These are phyloP conservation scores for Penicillium taxi DNA, from an alignment of 495 filamentous ascomycete genomes.

Conservation along the genomic window DNA sequence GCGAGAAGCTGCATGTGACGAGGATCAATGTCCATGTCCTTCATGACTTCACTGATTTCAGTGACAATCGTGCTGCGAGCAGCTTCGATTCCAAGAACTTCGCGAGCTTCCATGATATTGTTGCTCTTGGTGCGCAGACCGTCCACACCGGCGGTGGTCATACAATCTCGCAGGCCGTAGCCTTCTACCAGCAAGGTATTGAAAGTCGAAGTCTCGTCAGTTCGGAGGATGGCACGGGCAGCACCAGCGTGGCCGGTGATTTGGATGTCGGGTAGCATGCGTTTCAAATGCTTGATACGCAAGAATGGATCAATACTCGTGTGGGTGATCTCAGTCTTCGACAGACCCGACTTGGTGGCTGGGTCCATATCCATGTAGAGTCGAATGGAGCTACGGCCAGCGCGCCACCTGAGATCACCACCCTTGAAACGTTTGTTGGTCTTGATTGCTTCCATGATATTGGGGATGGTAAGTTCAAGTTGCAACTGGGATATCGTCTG, in stretches of 20 bases:
- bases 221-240: slow-evolving; percentile 80
- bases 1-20: slow-evolving; percentile 97
- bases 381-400: slow-evolving; percentile 46
- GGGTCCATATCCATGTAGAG: slow-evolving; percentile 51
- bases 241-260: slow-evolving; percentile 84
- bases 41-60: slow-evolving; percentile 79
- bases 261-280: slow-evolving; percentile 66
- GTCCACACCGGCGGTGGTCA: slow-evolving; percentile 83
- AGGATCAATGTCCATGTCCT: slow-evolving; percentile 90
- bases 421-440: slow-evolving; percentile 70
- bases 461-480: slow-evolving; percentile 59
- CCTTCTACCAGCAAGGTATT: slow-evolving; percentile 85
- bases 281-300: slow-evolving; percentile 75
- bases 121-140: slow-evolving; percentile 68
- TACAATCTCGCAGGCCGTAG: slow-evolving; percentile 80
- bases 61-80: slow-evolving; percentile 73
- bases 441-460: slow-evolving; percentile 66
- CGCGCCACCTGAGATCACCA: slow-evolving; percentile 44
- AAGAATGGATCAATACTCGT: slow-evolving; percentile 65
- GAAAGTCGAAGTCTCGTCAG: slow-evolving; percentile 48
- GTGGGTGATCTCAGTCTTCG: slow-evolving; percentile 46
- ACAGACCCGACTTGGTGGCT: slow-evolving; percentile 41
- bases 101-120: slow-evolving; percentile 79
- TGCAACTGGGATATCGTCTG: slow-evolving; percentile 68
- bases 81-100: slow-evolving; percentile 97